Base-by-base conservation (phyloP, 495 filamentous ascomycete species). In the Astrothelium subdiscretum region DNA sequence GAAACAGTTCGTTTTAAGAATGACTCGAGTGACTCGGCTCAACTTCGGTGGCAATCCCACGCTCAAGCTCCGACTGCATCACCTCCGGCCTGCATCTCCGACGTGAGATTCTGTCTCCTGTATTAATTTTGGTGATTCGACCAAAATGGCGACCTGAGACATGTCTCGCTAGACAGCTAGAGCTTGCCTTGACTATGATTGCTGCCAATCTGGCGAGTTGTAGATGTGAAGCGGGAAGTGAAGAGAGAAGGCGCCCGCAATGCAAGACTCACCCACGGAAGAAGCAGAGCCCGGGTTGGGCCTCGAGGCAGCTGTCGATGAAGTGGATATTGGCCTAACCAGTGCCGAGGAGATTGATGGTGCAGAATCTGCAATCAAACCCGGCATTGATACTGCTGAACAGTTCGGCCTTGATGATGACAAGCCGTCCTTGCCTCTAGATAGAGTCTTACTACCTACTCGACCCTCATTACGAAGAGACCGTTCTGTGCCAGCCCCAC, bases 391-490 rank as follows among this genome's bases (percentile, higher is more conserved):
- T 26, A 60, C 58, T 15, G 58, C 58, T 2, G 32, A 60, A 15
- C 54, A 31, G 15, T 22, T 31, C 20, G 31, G 31, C 24, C 20
- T 58, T 24, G 54, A 58, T 35, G 54, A 35, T 22, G 54, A 31
- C 26, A 58, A 35, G 13, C 26, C 54, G 15, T 6, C 27, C 13
- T 22, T 42, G 27, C 31, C 58, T 38, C 38, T 42, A 15, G 54
- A 58, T 35, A 58, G 54, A 18, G 54, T 58, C 6, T 15, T 24
- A 61, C 51, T 69, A 10, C 63, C 68, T 44, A 59, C 62, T 35
- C 78, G 83, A 48, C 84, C 83, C n/a, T 77, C 77, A 32, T 70
- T 86, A 22, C 76, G 75, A 62, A 79, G 85, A 59, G 84, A 86
- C 59, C 69, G 67, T 43, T 77, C 78, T 26, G 77, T 77, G 0